Base-by-base conservation (phyloP, 1,284 basidiomycete species). In the Bjerkandera adusta region DNA sequence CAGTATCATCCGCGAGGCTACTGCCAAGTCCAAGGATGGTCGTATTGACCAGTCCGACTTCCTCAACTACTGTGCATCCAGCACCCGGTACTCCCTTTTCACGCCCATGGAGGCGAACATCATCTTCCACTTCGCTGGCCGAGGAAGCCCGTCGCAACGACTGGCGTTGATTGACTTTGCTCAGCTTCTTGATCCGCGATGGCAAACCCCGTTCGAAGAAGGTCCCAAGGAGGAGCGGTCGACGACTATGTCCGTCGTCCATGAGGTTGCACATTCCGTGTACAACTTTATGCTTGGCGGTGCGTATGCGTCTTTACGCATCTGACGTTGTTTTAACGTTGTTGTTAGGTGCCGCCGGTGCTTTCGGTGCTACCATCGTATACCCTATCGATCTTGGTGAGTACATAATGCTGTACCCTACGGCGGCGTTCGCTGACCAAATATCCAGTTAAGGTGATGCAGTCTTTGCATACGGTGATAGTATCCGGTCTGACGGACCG, bases 71-170 rank as follows among this genome's bases (percentile, higher is more conserved):
- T 75, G 85, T 21, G 77, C 85, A 30, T 76, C 81, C 37, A 81
- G 70, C 54, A 91, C 93, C 55, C 87, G 94, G 36, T 96, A 96
- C 66, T 87, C 89, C 29, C 76, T 92, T 43, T 96, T 97, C 66
- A 95, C 92, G 1, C 94, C 94, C 2, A 95, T 97, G 90, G 93
- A 97, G 65, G 92, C 91, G 21, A 84, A 85, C 47, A 96, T 97
- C 59, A 85, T 97, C 59, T 97, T 96, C 72, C 94, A 97, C 68
- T 97, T 97, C 69, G 92, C 92, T 13, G 85, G 87, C 15, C 81
- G 92, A 46, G 93, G 92, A 5, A 70, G 75, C 42, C 69, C 73
- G 4, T 69, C 70, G 37, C 80, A 83, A 55, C 79, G 92, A 16
- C 77, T 97, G 40, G 78, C 90, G 5, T 68, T 95, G 30, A 68